Percentiles rank a stretch among this genome's conserved stretches.
Evolutionary conservation across 257 asterid species (phyloP).

Genomic region (Plectranthus barbatus): DNA sequence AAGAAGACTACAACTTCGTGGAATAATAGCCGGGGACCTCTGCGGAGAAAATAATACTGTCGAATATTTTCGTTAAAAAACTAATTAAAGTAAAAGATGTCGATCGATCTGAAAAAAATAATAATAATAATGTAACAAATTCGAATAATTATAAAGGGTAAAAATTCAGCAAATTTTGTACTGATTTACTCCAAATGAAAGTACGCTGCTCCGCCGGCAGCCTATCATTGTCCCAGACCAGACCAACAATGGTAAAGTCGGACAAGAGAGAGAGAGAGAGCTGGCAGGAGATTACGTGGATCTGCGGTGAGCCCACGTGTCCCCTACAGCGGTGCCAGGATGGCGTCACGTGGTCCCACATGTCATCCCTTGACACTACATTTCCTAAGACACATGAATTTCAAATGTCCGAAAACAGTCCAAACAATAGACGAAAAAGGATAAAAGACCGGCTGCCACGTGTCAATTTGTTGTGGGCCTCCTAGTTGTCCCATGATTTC

Average conservation of each 20-base stretch:
- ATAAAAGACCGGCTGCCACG: constrained; percentile 14
- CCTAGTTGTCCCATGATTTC: background rate
- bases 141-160: background rate
- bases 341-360: constrained; percentile 23
- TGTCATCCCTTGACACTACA: constrained; percentile 8
- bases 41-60: background rate
- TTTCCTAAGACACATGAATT: constrained; percentile 9
- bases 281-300: constrained; percentile 25
- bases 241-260: constrained; percentile 12
- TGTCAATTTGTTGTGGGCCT: background rate
- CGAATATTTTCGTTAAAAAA: background rate
- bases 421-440: constrained; percentile 15
- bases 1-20: background rate
- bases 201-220: constrained; percentile 19
- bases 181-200: background rate
- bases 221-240: constrained; percentile 29
- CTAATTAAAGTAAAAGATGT: background rate
- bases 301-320: constrained; percentile 18
- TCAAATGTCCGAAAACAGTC: constrained; percentile 17
- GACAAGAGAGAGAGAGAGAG: constrained; percentile 6
- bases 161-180: background rate
- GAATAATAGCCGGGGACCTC: background rate
- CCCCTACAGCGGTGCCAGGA: background rate
- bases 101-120: background rate
- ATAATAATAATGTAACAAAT: background rate